Evolutionary conservation across 75 land plant genomes (phyloP).

Genomic region (Pinus albicaulis): DNA sequence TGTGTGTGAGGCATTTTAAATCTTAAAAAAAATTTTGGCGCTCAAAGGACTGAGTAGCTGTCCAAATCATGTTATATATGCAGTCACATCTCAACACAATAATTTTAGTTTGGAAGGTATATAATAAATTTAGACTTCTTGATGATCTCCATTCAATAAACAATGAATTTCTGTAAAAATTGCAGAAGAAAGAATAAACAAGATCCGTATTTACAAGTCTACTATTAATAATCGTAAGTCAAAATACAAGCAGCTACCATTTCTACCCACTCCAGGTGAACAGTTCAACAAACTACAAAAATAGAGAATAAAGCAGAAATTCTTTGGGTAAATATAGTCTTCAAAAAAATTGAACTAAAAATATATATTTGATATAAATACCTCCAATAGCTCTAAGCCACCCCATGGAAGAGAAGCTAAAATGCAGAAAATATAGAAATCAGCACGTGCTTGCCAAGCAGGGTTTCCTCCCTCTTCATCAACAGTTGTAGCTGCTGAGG

Average conservation of each 20-base stretch:
- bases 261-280: too few species aligned
- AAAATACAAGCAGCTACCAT: too few species aligned
- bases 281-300: not conserved
- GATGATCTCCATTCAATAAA: not conserved
- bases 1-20: too few species aligned
- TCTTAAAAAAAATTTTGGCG: too few species aligned
- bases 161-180: not conserved
- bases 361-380: constrained; percentile 15
- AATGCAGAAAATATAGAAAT: constrained; percentile 91
- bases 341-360: not conserved
- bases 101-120: not conserved
- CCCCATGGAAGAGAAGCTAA: constrained; percentile 96
- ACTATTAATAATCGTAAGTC: too few species aligned
- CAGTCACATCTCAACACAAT: not conserved
- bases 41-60: too few species aligned
- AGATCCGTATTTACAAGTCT: too few species aligned
- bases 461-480: constrained; percentile 98
- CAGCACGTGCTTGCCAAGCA: constrained; percentile 94
- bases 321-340: not conserved
- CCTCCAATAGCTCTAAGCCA: constrained; percentile 88
- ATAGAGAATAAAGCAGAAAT: not conserved
- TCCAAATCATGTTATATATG: not conserved
- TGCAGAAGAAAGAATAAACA: not conserved
- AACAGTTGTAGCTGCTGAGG: constrained; percentile 95
- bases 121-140: not conserved